A percentile compares a stretch with the other conserved stretches of the same genome.
Conservation (phyloP, 179 eudicot genomes). For the Nepenthes alata region DNA sequence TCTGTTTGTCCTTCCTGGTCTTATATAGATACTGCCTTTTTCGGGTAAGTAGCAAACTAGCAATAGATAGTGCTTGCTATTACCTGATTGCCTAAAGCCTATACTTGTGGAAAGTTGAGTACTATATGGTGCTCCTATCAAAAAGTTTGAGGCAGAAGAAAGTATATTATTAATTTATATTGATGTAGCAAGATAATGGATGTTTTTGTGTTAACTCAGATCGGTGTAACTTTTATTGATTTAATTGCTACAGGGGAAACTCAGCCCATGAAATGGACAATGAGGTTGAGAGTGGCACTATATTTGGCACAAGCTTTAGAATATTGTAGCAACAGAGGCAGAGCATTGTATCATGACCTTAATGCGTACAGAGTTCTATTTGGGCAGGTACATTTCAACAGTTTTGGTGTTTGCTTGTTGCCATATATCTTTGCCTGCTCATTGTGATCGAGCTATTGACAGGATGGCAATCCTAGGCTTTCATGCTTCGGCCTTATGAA, state of each 20-base stretch:
- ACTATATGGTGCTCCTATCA: neutral
- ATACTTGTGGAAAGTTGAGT: neutral
- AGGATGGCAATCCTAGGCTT: constrained; percentile 93
- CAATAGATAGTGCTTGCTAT: neutral
- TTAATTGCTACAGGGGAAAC: constrained; percentile 52
- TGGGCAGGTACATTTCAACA: constrained; percentile 45
- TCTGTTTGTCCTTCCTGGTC: constrained; percentile 1
- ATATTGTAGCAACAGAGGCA: constrained; percentile 71
- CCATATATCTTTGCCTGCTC: constrained; percentile 7
- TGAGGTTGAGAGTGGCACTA: constrained; percentile 83
- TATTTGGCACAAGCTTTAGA: constrained; percentile 89
- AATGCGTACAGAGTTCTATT: constrained; percentile 86
- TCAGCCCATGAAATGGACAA: constrained; percentile 87
- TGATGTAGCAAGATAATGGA: neutral
- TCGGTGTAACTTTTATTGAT: neutral
- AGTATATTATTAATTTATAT: neutral
- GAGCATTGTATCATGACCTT: constrained; percentile 84
- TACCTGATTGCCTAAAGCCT: neutral
- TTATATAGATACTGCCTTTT: neutral
- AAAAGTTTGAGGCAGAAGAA: neutral
- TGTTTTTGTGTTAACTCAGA: neutral
- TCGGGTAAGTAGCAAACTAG: too few species aligned
- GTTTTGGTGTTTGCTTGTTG: neutral
- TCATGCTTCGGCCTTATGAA: constrained; percentile 96
- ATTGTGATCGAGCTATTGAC: constrained; percentile 23